Percentiles rank a stretch among this genome's conserved stretches.
Conservation (phyloP, 1,284 basidiomycete genomes). For the Cutaneotrichosporon cyanovorans region DNA sequence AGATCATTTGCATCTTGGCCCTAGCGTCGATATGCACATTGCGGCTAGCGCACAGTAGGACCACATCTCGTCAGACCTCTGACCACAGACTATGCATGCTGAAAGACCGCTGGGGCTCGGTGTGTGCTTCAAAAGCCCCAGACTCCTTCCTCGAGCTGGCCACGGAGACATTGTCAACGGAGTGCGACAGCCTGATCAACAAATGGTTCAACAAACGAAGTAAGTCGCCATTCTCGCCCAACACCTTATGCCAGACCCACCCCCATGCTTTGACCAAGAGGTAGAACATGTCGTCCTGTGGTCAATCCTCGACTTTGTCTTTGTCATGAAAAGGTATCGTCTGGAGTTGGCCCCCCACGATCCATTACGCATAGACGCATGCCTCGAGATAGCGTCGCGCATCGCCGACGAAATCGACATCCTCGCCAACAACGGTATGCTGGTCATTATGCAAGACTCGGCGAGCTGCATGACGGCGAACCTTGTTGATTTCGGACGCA, state of each 20-base stretch:
- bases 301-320: conserved; percentile 31
- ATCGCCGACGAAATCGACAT: conserved; percentile 30
- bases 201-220: conserved; percentile 27
- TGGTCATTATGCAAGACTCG: conserved; percentile 35
- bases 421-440: conserved; percentile 22
- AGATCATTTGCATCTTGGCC: conserved; percentile 27
- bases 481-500: conserved; percentile 24
- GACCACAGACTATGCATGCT: conserved; percentile 26
- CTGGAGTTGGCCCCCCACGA: conserved; percentile 19
- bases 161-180: conserved; percentile 23
- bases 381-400: conserved; percentile 20
- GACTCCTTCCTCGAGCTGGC: conserved; percentile 26
- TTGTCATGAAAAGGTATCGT: conserved; percentile 27
- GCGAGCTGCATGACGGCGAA: conserved; percentile 30
- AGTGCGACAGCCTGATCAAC: conserved; percentile 22
- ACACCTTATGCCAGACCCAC: conserved; percentile 11
- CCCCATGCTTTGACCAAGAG: conserved; percentile 23
- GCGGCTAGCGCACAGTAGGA: conserved; percentile 30
- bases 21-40: conserved; percentile 31
- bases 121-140: conserved; percentile 20
- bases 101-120: conserved; percentile 32
- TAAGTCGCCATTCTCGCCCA: conserved; percentile 6
- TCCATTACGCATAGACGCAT: conserved; percentile 22
- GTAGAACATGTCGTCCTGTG: conserved; percentile 29
- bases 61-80: not conserved